Conservation (phyloP, 2,329 filamentous ascomycete species). For the Aureobasidium subglaciale region DNA sequence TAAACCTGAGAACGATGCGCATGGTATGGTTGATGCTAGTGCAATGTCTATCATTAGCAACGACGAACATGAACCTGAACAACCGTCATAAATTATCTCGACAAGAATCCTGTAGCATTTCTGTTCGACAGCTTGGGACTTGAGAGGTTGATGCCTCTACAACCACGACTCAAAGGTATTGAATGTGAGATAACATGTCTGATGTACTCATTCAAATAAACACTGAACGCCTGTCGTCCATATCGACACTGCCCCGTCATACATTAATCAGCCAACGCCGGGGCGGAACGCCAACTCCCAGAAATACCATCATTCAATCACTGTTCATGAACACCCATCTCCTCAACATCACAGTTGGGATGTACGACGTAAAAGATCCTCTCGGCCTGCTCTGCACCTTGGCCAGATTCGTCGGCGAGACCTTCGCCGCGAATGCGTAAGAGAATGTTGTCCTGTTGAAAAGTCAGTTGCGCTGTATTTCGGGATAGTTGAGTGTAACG, state of each 20-base stretch:
- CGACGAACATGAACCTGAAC: no score
- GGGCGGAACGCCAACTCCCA: not conserved
- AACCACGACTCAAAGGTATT: no score
- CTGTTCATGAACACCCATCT: slow-evolving; percentile 22
- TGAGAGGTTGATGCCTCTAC: no score
- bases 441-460: slow-evolving; percentile 49
- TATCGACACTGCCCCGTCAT: not conserved
- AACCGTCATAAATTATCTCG: no score
- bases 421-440: slow-evolving; percentile 71
- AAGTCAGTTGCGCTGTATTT: not conserved
- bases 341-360: slow-evolving; percentile 83
- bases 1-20: no score
- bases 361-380: slow-evolving; percentile 79
- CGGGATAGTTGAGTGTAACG: slow-evolving; percentile 26
- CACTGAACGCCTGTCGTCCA: not conserved
- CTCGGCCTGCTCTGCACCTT: slow-evolving; percentile 44
- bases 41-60: no score
- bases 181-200: not conserved
- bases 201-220: not conserved
- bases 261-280: not conserved
- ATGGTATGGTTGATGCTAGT: no score
- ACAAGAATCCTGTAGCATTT: no score
- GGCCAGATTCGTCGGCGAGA: slow-evolving; percentile 68
- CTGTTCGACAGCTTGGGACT: no score
- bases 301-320: not conserved